phyloP scores from a whole-genome alignment of 2,329 filamentous ascomycete genomes.

The Zopfia rhizophila region DNA sequence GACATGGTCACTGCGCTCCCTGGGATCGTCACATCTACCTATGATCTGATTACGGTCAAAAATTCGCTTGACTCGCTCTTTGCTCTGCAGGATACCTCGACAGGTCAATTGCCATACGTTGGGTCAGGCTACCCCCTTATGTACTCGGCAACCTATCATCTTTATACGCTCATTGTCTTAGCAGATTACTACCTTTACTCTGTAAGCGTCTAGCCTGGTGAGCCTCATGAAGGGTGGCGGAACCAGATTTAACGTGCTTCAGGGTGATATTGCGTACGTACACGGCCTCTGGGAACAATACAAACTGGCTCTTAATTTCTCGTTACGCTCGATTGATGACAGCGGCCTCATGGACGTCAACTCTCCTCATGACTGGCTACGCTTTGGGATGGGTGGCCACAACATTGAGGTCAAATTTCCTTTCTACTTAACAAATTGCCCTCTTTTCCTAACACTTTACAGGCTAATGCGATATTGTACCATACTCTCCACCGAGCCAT shows the following conservation, averaged over 20 bases:
- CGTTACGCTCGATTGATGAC: constrained; percentile 54
- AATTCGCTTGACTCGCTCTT: constrained; percentile 63
- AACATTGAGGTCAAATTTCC: constrained; percentile 53
- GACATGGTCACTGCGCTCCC: constrained; percentile 69
- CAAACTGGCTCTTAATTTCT: constrained; percentile 57
- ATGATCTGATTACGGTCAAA: constrained; percentile 62
- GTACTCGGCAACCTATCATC: constrained; percentile 66
- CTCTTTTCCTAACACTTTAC: not conserved
- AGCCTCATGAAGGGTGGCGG: too few species aligned
- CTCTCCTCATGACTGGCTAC: constrained; percentile 57
- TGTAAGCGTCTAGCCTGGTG: too few species aligned
- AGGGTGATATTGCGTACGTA: constrained; percentile 54
- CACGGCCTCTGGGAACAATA: constrained; percentile 55
- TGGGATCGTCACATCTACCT: constrained; percentile 64
- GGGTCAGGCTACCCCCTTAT: constrained; percentile 55
- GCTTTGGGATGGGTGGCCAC: constrained; percentile 62
- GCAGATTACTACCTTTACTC: constrained; percentile 58
- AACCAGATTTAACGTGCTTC: constrained; percentile 22
- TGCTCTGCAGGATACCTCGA: constrained; percentile 52
- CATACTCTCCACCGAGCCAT: constrained; percentile 65
- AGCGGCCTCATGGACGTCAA: constrained; percentile 60
- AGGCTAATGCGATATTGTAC: constrained; percentile 59
- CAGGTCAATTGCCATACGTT: constrained; percentile 63
- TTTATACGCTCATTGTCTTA: constrained; percentile 60
- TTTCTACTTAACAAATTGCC: not conserved